Base-by-base conservation (phyloP, 495 filamentous ascomycete species). In the Xanthoparmelia taractica region DNA sequence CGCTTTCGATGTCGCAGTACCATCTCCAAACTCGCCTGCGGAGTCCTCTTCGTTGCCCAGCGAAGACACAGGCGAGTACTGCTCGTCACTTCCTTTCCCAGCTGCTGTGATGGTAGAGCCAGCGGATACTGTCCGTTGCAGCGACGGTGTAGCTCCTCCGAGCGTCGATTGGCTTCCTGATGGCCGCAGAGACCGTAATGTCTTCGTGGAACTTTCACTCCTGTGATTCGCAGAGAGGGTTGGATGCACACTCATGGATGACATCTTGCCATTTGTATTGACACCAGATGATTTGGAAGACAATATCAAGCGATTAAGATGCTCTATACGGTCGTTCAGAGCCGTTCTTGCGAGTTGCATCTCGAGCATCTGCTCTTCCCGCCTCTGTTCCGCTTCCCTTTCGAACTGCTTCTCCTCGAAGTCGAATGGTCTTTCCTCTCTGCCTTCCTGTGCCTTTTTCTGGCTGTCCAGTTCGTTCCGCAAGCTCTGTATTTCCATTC, bases 291-390 rank as follows among this genome's bases (percentile, higher is more conserved):
- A 96, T 70, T 97, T 96, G 20, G 94, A 97, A 70, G 88, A 92
- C 34, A 98, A 78, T 66, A 98, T 97, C 15, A 98, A 81, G 27
- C 94, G 88, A 73, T 97, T 98, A 8, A 98, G 82, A 76, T 98
- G 94, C 75, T 97, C 92, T 66, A 98, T 98, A 34, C 94, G 86
- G 75, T 97, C 93, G 69, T 98, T 97, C 57, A 98, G 75, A 8
- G 95, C 95, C 2, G 93, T 98, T 33, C 95, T 84, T 18, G 94
- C 94, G 34, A 98, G 81, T 72, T 98, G 94, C 86, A 98, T 98
- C 73, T 97, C 94, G 52, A 97, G 79, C 80, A 98, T 92, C 72
- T 98, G 94, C 71, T 98, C 94, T 68, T 95, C 92, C 69, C 97
- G 95, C 37, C 94, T 87, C 59, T 86, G 80, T 69, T 90, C 85